phyloP scores from a whole-genome alignment of 192 early-diverging fungal genomes.

The Coemansia sp. region DNA sequence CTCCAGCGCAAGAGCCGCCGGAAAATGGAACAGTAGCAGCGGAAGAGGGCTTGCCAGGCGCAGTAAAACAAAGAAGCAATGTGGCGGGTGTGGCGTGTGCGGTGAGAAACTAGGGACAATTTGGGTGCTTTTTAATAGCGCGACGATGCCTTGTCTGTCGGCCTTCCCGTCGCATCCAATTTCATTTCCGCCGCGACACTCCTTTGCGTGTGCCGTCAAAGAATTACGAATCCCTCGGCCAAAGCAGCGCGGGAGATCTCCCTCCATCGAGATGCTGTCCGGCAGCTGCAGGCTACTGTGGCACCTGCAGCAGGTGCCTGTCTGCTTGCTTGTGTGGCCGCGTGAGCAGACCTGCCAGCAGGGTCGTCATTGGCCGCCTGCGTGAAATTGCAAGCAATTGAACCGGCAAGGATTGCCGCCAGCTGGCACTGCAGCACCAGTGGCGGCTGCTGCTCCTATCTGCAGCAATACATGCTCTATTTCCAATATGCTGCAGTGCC shows the following conservation, averaged over 20 bases:
- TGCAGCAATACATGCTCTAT: not conserved
- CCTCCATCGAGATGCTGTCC: not conserved
- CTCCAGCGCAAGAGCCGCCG: constrained; percentile 2
- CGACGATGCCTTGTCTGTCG: not conserved
- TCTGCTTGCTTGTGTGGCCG: no score
- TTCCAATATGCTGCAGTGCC: not conserved
- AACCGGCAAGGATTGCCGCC: not conserved
- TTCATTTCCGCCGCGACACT: not conserved
- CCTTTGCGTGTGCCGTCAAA: not conserved
- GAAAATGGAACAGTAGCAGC: not conserved
- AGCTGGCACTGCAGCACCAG: no score
- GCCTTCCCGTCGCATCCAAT: not conserved
- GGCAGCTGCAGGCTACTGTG: constrained; percentile 4
- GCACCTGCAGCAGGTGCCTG: constrained; percentile 2
- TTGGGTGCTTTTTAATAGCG: constrained; percentile 3
- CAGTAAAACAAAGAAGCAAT: constrained; percentile 27
- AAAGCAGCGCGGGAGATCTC: not conserved
- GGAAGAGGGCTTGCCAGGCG: constrained; percentile 1
- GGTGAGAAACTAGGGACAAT: constrained; percentile 18
- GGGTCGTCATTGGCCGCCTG: not conserved
- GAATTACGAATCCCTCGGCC: constrained; percentile 1
- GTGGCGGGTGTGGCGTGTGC: constrained; percentile 52
- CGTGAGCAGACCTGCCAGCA: no score
- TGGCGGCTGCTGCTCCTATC: not conserved
- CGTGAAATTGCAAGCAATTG: not conserved